These are phyloP conservation scores for Lolium perenne DNA, from an alignment of 176 grass and related monocot species.

Conservation along the genomic window DNA sequence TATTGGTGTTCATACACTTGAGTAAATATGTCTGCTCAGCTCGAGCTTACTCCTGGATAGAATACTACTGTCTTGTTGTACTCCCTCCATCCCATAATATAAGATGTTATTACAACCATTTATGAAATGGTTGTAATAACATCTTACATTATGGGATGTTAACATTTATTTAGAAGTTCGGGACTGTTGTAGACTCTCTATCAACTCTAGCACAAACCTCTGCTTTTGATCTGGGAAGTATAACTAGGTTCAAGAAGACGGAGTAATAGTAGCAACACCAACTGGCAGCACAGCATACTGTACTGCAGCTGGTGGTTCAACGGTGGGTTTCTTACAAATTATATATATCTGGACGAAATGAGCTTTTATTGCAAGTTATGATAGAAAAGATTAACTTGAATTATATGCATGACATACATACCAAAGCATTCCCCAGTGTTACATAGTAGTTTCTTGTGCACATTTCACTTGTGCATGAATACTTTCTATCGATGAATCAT, in stretches of 20 bases:
- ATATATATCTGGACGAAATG: background rate
- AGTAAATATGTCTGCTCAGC: background rate
- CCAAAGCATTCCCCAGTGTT: background rate
- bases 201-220: slow-evolving; percentile 22
- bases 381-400: background rate
- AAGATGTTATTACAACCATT: too few relatives aligned
- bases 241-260: slow-evolving; percentile 95
- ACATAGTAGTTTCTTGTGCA: slow-evolving; percentile 23
- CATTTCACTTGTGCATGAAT: too few relatives aligned
- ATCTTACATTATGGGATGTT: too few relatives aligned
- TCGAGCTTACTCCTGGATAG: slow-evolving; percentile 17
- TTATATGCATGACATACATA: slow-evolving; percentile 17
- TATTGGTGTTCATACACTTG: slow-evolving; percentile 5
- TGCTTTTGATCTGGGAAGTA: slow-evolving; percentile 16
- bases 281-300: slow-evolving; percentile 97
- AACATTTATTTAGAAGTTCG: slow-evolving; percentile 14
- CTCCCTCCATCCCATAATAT: too few relatives aligned
- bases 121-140: too few relatives aligned
- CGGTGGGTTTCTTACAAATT: slow-evolving; percentile 57
- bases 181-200: background rate
- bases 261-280: slow-evolving; percentile 95
- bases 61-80: slow-evolving; percentile 4
- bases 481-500: background rate
- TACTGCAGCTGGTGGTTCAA: slow-evolving; percentile 91
- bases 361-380: background rate